These are phyloP conservation scores for Pestalotiopsis sp. DNA, from an alignment of 2,329 filamentous ascomycete species.

Conservation along the genomic window DNA sequence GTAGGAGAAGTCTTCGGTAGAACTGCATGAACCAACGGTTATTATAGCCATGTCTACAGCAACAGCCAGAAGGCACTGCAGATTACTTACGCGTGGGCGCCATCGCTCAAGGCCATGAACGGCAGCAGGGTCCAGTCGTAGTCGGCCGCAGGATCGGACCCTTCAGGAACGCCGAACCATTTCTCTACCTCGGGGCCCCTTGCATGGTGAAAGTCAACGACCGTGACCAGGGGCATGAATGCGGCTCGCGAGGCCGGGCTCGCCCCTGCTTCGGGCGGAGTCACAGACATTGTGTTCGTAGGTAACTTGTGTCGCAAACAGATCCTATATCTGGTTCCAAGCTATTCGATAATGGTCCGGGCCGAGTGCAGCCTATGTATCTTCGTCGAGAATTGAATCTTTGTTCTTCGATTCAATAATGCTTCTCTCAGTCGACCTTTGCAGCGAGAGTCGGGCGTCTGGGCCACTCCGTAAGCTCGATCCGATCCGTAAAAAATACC, in stretches of 20 bases:
- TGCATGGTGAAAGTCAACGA: constrained; percentile 85
- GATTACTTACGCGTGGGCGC: constrained; percentile 82
- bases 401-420: background rate
- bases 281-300: constrained; percentile 10
- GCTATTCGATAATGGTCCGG: background rate
- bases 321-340: background rate
- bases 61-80: background rate
- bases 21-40: constrained; percentile 47
- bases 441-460: background rate
- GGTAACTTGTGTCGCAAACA: background rate
- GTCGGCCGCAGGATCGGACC: constrained; percentile 74
- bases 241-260: constrained; percentile 26
- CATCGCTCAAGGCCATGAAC: constrained; percentile 96
- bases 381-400: background rate
- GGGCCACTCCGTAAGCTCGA: background rate
- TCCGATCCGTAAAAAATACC: background rate
- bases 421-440: background rate
- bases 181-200: constrained; percentile 89
- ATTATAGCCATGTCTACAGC: background rate
- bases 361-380: background rate
- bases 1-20: constrained; percentile 96
- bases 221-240: constrained; percentile 72
- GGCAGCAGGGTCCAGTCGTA: constrained; percentile 92
- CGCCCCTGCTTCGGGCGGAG: background rate
- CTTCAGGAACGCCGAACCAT: constrained; percentile 81